These are phyloP conservation scores for Poa annua DNA, from an alignment of 176 grass and related monocot species.

Conservation along the genomic window DNA sequence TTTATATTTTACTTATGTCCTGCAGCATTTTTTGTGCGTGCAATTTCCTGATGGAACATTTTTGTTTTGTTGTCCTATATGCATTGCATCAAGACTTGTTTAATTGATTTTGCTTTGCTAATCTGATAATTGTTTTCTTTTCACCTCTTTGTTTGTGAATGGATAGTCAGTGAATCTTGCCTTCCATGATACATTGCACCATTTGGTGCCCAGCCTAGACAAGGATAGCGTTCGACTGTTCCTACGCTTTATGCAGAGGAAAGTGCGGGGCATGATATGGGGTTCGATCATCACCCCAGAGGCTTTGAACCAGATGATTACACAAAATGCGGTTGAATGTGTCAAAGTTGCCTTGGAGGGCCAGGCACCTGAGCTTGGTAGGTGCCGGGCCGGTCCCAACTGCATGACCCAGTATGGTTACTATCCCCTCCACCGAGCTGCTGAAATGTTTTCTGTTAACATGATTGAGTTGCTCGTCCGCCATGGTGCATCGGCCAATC, in stretches of 20 bases:
- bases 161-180: not conserved
- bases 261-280: not conserved
- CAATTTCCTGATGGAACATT: no score
- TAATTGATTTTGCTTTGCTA: not conserved
- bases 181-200: no score
- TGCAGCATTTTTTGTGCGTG: no score
- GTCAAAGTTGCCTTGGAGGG: conserved; percentile 15
- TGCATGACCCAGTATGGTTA: conserved; percentile 29
- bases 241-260: no score
- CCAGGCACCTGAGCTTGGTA: not conserved
- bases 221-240: no score
- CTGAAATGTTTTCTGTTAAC: conserved; percentile 26
- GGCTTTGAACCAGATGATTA: not conserved
- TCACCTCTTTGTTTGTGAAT: not conserved
- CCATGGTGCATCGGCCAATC: conserved; percentile 6
- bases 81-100: not conserved
- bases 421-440: conserved; percentile 36
- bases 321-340: not conserved
- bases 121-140: not conserved
- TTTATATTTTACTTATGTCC: no score
- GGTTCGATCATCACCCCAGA: not conserved
- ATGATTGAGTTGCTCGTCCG: conserved; percentile 35
- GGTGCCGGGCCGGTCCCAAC: conserved; percentile 21
- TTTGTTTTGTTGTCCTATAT: not conserved
- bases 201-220: no score